Base-by-base conservation (phyloP, 148 eudicot species). In the Amaranthus hypochondriacus region DNA sequence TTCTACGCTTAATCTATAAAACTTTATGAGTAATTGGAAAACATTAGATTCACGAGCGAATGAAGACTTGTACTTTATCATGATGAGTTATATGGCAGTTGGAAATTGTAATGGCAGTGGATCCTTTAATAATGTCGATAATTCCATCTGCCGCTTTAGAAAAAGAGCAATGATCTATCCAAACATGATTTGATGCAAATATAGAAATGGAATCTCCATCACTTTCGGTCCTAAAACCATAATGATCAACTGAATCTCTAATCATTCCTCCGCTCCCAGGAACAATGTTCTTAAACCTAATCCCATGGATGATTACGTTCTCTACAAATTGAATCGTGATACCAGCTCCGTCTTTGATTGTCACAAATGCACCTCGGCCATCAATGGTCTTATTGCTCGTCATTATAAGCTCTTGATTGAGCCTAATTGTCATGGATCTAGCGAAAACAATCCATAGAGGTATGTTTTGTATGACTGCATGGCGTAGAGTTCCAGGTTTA, bases 21-120 rank as follows among this genome's bases (percentile, higher is more conserved):
- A 18, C 18, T 18, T 18, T 18, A 18, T 18, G 18, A 18, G 18
- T 18, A 18, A 18, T 18, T 18, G 18, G 18, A 18, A 18, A 18
- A 18, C 18, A 28, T 28, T 28, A 48, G 5, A 44, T 63, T 2
- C 0, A 7, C 8, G 9, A 47, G 4, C 13, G 14, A 65, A 3
- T 14, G 13, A 14, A 47, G 0, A 46, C 9, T 2, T 14, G 52
- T 14, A 88, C 92, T 84, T 89, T 84, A 57, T 89, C 81, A 76
- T 89, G 93, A 60, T 83, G 56, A 39, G 83, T 80, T 83, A 89
- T 84, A 64, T 86, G 87, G 66, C 83, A 77, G 75, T 89, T 89
- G 56, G 95, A 90, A 73, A 90, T 86, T 65, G 95, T 90, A 56
- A 90, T 80, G 13, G 89, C 95, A 9, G 95, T 90, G 9, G 91